Percentiles rank a stretch among this genome's conserved stretches.
These are phyloP conservation scores for Aureobasidium sp. DNA, from an alignment of 2,329 filamentous ascomycete species.

Conservation along the genomic window DNA sequence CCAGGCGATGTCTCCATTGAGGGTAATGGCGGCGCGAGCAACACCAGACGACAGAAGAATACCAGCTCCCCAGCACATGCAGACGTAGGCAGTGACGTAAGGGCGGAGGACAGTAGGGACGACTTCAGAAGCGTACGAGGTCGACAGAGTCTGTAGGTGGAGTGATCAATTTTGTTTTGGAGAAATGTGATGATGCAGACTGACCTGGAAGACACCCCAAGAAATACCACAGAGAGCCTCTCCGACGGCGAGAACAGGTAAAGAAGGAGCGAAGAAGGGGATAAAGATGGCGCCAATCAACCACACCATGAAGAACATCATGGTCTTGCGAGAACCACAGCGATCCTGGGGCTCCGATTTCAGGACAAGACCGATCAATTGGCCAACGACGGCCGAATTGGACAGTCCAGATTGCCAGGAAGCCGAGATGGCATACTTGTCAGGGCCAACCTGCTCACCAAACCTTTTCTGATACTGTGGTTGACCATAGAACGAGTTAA, in stretches of 20 bases:
- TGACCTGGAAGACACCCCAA: slow-evolving; percentile 44
- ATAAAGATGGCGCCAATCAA: slow-evolving; percentile 47
- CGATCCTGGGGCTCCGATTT: neutral
- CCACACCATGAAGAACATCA: slow-evolving; percentile 1
- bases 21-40: slow-evolving; percentile 23
- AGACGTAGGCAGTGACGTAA: slow-evolving; percentile 51
- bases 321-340: neutral
- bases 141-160: slow-evolving; percentile 18
- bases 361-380: neutral
- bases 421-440: slow-evolving; percentile 27
- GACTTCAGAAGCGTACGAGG: slow-evolving; percentile 61
- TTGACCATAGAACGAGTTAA: slow-evolving; percentile 48
- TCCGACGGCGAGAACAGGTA: slow-evolving; percentile 45
- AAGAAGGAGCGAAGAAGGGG: slow-evolving; percentile 8
- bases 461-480: slow-evolving; percentile 49
- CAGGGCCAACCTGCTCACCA: slow-evolving; percentile 32
- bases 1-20: slow-evolving; percentile 29
- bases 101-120: slow-evolving; percentile 51
- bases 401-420: slow-evolving; percentile 32
- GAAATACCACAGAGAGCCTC: slow-evolving; percentile 54
- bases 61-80: slow-evolving; percentile 55
- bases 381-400: neutral
- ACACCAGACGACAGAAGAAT: slow-evolving; percentile 46
- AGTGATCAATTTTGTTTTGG: too few species aligned
- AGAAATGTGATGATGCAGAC: neutral